phyloP scores from a whole-genome alignment of 768 basidiomycete species.

The Fomitopsis pulvina region DNA sequence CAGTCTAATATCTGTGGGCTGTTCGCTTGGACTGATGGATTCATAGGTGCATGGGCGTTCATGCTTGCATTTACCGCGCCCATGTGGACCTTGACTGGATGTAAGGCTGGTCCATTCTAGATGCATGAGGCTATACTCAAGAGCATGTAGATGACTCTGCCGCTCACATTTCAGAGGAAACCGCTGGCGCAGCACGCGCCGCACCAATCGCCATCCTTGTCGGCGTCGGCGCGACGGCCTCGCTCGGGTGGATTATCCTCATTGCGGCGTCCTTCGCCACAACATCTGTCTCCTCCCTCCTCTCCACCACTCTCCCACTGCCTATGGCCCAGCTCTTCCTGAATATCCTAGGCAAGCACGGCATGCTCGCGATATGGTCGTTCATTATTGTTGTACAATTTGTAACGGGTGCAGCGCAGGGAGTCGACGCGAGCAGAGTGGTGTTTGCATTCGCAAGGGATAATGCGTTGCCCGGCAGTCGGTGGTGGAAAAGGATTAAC shows the following conservation, averaged over 20 bases:
- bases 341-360: slow-evolving; percentile 55
- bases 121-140: no score
- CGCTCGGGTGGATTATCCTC: slow-evolving; percentile 58
- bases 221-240: slow-evolving; percentile 52
- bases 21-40: not conserved
- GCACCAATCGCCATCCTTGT: slow-evolving; percentile 67
- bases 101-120: no score
- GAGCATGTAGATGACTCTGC: slow-evolving; percentile 58
- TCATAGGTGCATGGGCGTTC: slow-evolving; percentile 67
- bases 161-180: slow-evolving; percentile 70
- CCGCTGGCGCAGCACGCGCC: slow-evolving; percentile 52
- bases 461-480: slow-evolving; percentile 66
- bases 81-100: slow-evolving; percentile 78
- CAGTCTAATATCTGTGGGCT: not conserved
- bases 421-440: slow-evolving; percentile 69
- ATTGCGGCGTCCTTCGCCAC: slow-evolving; percentile 65
- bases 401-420: slow-evolving; percentile 69
- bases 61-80: slow-evolving; percentile 65
- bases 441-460: slow-evolving; percentile 73
- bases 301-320: slow-evolving; percentile 46
- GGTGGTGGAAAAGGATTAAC: slow-evolving; percentile 62
- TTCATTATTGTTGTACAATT: slow-evolving; percentile 66
- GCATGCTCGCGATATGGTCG: slow-evolving; percentile 70
- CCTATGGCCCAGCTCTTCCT: slow-evolving; percentile 72
- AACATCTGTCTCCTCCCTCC: slow-evolving; percentile 42